These are phyloP conservation scores for Saposhnikovia divaricata DNA, from an alignment of 129 eudicot species.

Conservation along the genomic window DNA sequence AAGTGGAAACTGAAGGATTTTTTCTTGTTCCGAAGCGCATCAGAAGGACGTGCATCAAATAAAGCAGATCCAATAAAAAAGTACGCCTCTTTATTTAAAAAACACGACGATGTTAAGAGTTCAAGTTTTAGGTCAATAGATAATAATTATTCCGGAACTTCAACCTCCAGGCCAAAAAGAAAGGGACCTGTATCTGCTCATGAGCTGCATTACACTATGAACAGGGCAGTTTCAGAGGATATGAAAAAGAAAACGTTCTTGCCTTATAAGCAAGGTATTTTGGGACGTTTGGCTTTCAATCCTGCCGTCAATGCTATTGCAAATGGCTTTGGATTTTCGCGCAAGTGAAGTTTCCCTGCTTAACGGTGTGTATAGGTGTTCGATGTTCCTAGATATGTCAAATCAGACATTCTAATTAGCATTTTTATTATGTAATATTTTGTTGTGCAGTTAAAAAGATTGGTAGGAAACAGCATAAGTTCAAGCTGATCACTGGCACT, in stretches of 20 bases:
- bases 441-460: neutral
- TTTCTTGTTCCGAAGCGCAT: constrained; percentile 80
- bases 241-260: constrained; percentile 80
- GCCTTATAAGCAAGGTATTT: constrained; percentile 85
- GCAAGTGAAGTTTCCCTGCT: constrained; percentile 16
- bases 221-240: constrained; percentile 68
- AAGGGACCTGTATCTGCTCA: constrained; percentile 69
- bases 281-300: constrained; percentile 64
- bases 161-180: constrained; percentile 36
- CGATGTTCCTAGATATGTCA: constrained; percentile 8
- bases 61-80: constrained; percentile 60
- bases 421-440: neutral
- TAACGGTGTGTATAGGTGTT: constrained; percentile 3
- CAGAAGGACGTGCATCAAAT: constrained; percentile 75
- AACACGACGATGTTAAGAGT: constrained; percentile 30
- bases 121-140: constrained; percentile 25
- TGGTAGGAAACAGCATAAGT: neutral
- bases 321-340: constrained; percentile 60
- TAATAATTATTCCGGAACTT: constrained; percentile 10
- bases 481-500: neutral
- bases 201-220: constrained; percentile 72
- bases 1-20: constrained; percentile 76
- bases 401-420: neutral
- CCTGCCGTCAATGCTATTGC: constrained; percentile 70
- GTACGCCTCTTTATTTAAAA: constrained; percentile 32